A percentile compares a stretch with the other conserved stretches of the same genome.
These are phyloP conservation scores for Volvox carteri DNA, from an alignment of 163 green algal genomes.

Conservation along the genomic window DNA sequence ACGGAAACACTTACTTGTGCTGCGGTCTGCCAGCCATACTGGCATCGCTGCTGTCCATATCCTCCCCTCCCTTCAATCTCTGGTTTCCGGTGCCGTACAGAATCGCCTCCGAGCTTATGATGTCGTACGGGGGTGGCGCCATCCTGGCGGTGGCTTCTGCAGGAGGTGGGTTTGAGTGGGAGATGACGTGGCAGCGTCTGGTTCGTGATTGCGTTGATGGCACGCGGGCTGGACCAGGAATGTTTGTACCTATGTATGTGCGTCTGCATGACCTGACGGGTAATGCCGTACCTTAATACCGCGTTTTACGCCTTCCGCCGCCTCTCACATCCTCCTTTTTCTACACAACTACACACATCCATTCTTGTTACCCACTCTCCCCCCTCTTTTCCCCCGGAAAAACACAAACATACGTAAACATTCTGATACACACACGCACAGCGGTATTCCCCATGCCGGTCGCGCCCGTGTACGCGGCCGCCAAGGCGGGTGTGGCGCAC, in stretches of 20 bases:
- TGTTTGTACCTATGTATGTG: too few species aligned
- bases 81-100: not conserved
- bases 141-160: constrained; percentile 87
- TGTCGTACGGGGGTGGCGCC: constrained; percentile 51
- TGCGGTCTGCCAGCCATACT: too few species aligned
- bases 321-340: not conserved
- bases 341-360: too few species aligned
- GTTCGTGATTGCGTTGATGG: too few species aligned
- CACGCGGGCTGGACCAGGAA: too few species aligned
- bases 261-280: too few species aligned
- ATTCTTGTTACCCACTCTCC: not conserved
- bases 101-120: constrained; percentile 17
- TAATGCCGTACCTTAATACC: too few species aligned
- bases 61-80: not conserved
- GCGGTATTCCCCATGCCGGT: constrained; percentile 85
- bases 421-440: too few species aligned
- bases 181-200: too few species aligned
- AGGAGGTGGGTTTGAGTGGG: constrained; percentile 63
- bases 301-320: not conserved
- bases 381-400: not conserved
- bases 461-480: constrained; percentile 86
- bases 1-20: too few species aligned
- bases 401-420: too few species aligned
- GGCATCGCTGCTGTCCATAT: not conserved
- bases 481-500: constrained; percentile 86